phyloP scores from a whole-genome alignment of 345 rosid species.

The Luvunga scandens region DNA sequence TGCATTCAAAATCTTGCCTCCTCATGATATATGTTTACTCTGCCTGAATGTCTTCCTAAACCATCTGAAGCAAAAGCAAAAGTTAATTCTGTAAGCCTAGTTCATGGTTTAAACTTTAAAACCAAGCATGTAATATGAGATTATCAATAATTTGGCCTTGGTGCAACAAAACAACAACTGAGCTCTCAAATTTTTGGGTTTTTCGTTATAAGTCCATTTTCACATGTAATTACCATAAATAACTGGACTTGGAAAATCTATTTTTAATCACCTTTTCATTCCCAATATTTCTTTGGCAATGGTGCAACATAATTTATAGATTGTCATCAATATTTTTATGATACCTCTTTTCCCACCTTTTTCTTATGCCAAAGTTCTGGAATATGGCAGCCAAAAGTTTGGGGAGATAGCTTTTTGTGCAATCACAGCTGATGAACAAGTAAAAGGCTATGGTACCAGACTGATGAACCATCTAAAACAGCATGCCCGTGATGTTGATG shows the following conservation, averaged over 20 bases:
- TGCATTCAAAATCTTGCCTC: neutral
- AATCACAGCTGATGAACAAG: slow-evolving; percentile 99
- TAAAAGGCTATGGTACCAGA: slow-evolving; percentile 98
- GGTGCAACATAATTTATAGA: neutral
- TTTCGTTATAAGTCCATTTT: neutral
- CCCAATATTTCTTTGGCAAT: neutral
- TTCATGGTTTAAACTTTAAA: neutral
- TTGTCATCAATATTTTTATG: neutral
- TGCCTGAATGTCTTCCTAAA: neutral
- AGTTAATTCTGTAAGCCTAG: neutral
- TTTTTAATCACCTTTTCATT: neutral
- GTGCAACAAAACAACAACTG: neutral
- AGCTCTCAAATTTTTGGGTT: neutral
- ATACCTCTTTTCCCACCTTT: neutral
- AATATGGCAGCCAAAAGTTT: slow-evolving; percentile 73
- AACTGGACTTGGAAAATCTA: neutral
- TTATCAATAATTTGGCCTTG: neutral
- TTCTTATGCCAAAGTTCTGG: slow-evolving; percentile 22
- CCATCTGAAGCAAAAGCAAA: neutral
- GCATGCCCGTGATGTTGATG: slow-evolving; percentile 95
- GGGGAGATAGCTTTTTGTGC: slow-evolving; percentile 99
- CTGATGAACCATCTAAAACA: slow-evolving; percentile 99
- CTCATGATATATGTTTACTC: neutral
- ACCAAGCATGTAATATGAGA: neutral
- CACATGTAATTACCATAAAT: neutral